Base-by-base conservation (phyloP, 2,329 filamentous ascomycete species). In the Cercospora beticola region DNA sequence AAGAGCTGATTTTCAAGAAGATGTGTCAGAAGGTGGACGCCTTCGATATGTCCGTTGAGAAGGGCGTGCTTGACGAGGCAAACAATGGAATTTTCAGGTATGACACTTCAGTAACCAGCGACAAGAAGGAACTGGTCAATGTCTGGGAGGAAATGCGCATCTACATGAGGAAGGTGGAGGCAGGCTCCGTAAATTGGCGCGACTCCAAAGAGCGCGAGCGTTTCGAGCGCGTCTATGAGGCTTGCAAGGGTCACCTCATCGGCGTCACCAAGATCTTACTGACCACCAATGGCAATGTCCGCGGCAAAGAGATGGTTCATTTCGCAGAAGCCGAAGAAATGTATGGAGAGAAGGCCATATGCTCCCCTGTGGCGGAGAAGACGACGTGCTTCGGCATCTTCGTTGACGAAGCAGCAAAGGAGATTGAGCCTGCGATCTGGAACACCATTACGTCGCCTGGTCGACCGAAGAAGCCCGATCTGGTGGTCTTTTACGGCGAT, bases 241-340 rank as follows among this genome's bases (percentile, higher is more conserved):
- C 43, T 3, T 61, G 56, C 28, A 66, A 66, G 16, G 36, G 36
- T 2, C 64, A 66, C 23, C 18, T 66, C 26, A n/a, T 66, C n/a
- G 23, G 23, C 2, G 31, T 23, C 7, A 16, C 23, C 36, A 16
- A 36, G 26, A 52, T 66, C 28, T 16, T 66, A n/a, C 23, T 66
- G 8, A 54, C 57, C 10, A 66, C 64, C 6, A 61, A 33, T 8
- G 64, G 64, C 26, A 66, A 66, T 31, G n/a, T 56, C 10, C 59
- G 61, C 21, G 54, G 49, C 36, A 21, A 30, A 21, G 65, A 67
- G 14, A 31, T 67, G 14, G 46, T 62, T 28, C 18, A 64, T 9
- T 16, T 57, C 60, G 30, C 30, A 31, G 30, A 31, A 31, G 30
- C 30, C 30, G 30, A 31, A 31, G 30, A 31, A 31, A 31, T 31